Base-by-base conservation (phyloP, 2,329 filamentous ascomycete genomes). In the Cladosporium sp. region DNA sequence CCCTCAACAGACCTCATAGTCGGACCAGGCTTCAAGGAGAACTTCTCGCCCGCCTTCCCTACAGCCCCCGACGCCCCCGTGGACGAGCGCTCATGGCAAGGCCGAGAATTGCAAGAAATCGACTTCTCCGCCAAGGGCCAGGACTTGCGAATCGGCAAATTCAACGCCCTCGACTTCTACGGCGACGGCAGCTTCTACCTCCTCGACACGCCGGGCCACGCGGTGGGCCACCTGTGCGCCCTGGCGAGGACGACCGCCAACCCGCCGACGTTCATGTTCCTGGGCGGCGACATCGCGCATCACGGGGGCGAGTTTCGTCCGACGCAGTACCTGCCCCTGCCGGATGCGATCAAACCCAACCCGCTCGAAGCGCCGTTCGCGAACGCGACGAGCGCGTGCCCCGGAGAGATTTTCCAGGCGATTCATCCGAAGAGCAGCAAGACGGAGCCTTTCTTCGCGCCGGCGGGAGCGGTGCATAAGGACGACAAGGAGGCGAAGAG, bases 161-260 rank as follows among this genome's bases (percentile, higher is more conserved):
- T 76, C 57, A 54, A 64, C 12, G 75, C 75, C 3, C 58, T 67
- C 22, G 79, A 82, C 59, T 80, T 73, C 58, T 82, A 80, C 51
- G 71, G 72, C 2, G 79, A 82, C 57, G 78, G 78, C 0, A 73
- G 68, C 17, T 77, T 82, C 55, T 80, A 79, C 58, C 67, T 82
- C 4, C 65, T 82, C 22, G 65, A 77, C 55, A 69, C 71, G 2
- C 77, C 77, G 0, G 79, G 80, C 1, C 77, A 80, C 57, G 69
- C 74, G 0, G 61, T 74, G 3, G 76, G 74, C 1, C 76, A 79
- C 56, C 62, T 78, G 17, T 71, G 69, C 51, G 77, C 65, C 4
- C 65, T 80, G 0, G 77, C 73, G 0, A 65, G 76, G 4, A 73
- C 70, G 0, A 62, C 61, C n/a, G 54, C 58, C 7, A 49, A 57